Conservation (phyloP, 306 rosid species). For the Inga laurina region DNA sequence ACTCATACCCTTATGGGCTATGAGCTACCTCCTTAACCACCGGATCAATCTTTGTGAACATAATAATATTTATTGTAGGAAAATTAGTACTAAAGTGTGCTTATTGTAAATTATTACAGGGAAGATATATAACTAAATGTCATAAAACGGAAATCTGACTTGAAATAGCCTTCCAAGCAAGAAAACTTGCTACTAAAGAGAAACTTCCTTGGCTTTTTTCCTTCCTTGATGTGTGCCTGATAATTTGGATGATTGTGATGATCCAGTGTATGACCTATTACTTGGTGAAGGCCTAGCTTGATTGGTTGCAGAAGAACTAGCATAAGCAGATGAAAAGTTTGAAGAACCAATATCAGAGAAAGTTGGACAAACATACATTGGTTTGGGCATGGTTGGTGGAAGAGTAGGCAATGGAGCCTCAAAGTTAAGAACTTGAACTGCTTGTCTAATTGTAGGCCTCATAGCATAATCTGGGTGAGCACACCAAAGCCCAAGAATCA, state of each 20-base stretch:
- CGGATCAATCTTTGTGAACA: too few species aligned
- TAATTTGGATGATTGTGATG: background rate
- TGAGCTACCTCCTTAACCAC: too few species aligned
- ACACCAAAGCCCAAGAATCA: conserved; percentile 7
- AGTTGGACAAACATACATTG: background rate
- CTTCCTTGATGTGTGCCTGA: background rate
- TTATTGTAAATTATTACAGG: background rate
- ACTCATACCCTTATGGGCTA: too few species aligned
- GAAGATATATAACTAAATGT: background rate
- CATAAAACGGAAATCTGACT: background rate
- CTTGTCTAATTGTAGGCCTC: conserved; percentile 13
- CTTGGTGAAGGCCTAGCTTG: background rate
- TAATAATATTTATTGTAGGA: too few species aligned
- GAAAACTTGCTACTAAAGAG: background rate
- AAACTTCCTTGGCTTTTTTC: background rate
- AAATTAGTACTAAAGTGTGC: background rate
- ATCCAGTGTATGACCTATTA: background rate
- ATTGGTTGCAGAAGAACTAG: background rate
- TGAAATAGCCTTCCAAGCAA: background rate
- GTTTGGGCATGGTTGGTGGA: background rate
- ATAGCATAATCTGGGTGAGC: conserved; percentile 1
- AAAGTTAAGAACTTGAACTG: background rate
- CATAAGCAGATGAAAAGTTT: background rate
- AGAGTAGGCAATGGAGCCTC: background rate
- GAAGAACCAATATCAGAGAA: background rate